phyloP scores from a whole-genome alignment of 176 grass and related monocot species.

The Aegilops umbellulata region DNA sequence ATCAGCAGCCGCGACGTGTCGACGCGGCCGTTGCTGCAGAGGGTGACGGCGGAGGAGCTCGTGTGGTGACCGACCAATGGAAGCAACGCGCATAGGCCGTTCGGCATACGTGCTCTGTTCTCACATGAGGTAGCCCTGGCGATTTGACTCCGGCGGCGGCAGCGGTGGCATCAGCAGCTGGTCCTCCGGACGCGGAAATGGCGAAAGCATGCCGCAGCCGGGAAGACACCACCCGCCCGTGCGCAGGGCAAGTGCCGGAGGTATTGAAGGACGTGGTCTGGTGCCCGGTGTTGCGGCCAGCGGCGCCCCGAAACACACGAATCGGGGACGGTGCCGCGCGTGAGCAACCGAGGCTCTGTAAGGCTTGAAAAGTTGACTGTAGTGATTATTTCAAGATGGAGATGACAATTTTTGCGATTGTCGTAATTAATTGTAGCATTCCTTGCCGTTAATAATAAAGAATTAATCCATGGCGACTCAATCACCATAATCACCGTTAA shows the following conservation, averaged over 20 bases:
- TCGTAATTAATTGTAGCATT: not conserved
- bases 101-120: not conserved
- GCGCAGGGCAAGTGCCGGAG: not conserved
- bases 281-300: not conserved
- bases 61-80: not conserved
- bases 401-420: not conserved
- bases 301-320: not conserved
- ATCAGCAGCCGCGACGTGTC: not conserved
- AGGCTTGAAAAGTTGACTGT: not conserved
- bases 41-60: not conserved
- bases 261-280: no score
- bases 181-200: no score
- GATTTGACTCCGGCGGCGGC: not conserved
- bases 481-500: not conserved
- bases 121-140: not conserved
- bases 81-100: not conserved
- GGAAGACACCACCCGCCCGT: not conserved
- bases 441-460: not conserved
- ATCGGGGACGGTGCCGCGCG: not conserved
- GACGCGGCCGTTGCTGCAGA: not conserved
- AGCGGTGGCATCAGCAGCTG: not conserved
- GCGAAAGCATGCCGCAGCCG: no score
- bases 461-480: no score
- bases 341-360: not conserved
- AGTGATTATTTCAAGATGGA: not conserved